A percentile compares a stretch with the other conserved stretches of the same genome.
These are phyloP conservation scores for Trichoderma atrobrunneum DNA, from an alignment of 2,329 filamentous ascomycete species.

Conservation along the genomic window DNA sequence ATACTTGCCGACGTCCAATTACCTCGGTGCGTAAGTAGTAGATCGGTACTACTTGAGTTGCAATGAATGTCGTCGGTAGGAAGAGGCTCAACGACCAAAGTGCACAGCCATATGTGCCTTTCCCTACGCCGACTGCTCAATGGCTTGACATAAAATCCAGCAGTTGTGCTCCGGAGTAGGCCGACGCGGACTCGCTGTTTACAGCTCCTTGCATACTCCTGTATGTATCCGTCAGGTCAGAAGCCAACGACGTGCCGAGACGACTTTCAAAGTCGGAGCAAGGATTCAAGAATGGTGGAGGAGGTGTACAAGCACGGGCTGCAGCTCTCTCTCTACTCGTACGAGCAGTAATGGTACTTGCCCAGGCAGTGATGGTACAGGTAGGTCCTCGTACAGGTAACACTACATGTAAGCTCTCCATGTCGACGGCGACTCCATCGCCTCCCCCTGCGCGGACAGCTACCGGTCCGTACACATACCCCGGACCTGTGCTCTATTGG, in stretches of 20 bases:
- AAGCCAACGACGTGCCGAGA: not conserved
- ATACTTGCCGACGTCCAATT: not conserved
- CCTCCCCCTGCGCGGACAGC: not conserved
- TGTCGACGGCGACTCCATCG: not conserved
- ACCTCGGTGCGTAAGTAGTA: not conserved
- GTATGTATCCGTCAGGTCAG: not conserved
- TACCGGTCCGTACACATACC: not conserved
- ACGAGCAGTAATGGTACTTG: not conserved
- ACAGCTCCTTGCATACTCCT: not conserved
- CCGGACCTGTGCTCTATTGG: not conserved
- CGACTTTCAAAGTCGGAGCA: not conserved
- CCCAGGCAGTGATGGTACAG: not conserved
- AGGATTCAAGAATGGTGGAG: not conserved
- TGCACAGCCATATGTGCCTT: too few species aligned
- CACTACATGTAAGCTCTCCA: not conserved
- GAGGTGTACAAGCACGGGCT: not conserved
- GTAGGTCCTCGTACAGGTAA: not conserved
- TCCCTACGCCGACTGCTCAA: not conserved
- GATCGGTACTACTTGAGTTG: not conserved
- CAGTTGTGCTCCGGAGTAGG: not conserved
- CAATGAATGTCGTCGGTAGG: not conserved
- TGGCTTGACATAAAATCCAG: not conserved
- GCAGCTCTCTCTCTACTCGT: not conserved
- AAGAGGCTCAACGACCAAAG: not conserved
- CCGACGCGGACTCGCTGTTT: not conserved